These are phyloP conservation scores for Dicorynia guianensis DNA, from an alignment of 306 rosid genomes.

Conservation along the genomic window DNA sequence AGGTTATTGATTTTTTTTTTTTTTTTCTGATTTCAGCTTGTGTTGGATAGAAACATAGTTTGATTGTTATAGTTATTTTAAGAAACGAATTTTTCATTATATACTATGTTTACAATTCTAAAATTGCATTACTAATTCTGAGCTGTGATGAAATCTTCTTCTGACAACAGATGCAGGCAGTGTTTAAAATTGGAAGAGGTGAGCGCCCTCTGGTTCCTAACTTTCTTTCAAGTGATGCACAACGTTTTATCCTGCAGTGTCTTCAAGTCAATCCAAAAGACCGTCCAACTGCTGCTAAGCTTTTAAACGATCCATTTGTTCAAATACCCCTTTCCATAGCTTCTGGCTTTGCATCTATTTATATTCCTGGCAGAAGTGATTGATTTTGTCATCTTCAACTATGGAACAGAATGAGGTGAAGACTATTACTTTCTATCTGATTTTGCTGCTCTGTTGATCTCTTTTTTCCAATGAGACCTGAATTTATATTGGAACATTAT, in stretches of 20 bases:
- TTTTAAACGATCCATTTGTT: slow-evolving; percentile 77
- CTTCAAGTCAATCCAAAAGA: slow-evolving; percentile 68
- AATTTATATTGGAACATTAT: slow-evolving; percentile 20
- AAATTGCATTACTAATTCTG: slow-evolving; percentile 28
- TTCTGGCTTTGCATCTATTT: slow-evolving; percentile 78
- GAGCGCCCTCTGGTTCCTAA: slow-evolving; percentile 72
- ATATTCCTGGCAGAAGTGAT: slow-evolving; percentile 45
- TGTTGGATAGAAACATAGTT: neutral
- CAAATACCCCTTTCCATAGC: slow-evolving; percentile 55
- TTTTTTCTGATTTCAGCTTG: neutral
- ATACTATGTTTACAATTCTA: neutral
- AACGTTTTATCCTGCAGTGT: slow-evolving; percentile 72
- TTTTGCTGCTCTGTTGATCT: slow-evolving; percentile 27
- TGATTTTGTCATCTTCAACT: slow-evolving; percentile 41
- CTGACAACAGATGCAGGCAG: slow-evolving; percentile 76
- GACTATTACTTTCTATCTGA: neutral
- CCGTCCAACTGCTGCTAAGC: slow-evolving; percentile 77
- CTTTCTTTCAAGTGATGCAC: slow-evolving; percentile 76
- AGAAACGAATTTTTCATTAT: neutral
- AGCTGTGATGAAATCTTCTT: slow-evolving; percentile 35
- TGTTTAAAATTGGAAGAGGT: slow-evolving; percentile 92
- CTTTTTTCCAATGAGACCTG: neutral
- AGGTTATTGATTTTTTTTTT: too few relatives aligned
- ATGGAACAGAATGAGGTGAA: slow-evolving; percentile 53
- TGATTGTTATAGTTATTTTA: neutral